Evolutionary conservation across 805 yeast genomes (phyloP).

Genomic region (Sungouiozyma intestinalis): DNA sequence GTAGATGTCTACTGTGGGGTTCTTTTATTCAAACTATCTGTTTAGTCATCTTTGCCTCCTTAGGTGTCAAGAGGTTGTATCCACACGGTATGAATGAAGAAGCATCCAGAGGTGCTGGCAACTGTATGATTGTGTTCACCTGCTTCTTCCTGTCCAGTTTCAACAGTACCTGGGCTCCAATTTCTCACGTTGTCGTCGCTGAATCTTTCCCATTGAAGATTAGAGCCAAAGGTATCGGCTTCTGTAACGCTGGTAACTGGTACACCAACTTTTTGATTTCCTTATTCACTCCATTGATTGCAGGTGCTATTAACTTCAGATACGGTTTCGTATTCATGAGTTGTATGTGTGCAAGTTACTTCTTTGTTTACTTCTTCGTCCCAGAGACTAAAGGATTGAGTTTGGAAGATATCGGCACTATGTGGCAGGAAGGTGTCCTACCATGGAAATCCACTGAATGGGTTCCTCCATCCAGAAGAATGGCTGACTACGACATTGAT

Average conservation of each 20-base stretch:
- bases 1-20: slow-evolving; percentile 38
- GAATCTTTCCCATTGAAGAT: slow-evolving; percentile 65
- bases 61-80: slow-evolving; percentile 42
- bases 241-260: slow-evolving; percentile 51
- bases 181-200: slow-evolving; percentile 50
- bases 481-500: slow-evolving; percentile 9
- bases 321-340: slow-evolving; percentile 51
- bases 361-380: slow-evolving; percentile 56
- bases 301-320: slow-evolving; percentile 48
- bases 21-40: slow-evolving; percentile 38
- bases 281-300: slow-evolving; percentile 59
- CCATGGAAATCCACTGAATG: slow-evolving; percentile 37
- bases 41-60: slow-evolving; percentile 41
- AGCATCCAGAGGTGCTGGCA: slow-evolving; percentile 46
- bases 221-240: slow-evolving; percentile 42
- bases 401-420: slow-evolving; percentile 62
- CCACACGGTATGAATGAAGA: slow-evolving; percentile 29
- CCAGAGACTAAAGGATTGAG: slow-evolving; percentile 69
- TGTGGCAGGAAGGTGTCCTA: slow-evolving; percentile 32
- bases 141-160: slow-evolving; percentile 60
- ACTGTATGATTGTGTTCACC: slow-evolving; percentile 59
- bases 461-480: slow-evolving; percentile 34
- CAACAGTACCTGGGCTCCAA: slow-evolving; percentile 68
- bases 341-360: slow-evolving; percentile 39
- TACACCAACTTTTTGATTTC: slow-evolving; percentile 55